phyloP scores from a whole-genome alignment of 73 alveolate species.

The Symbiodinium natans region DNA sequence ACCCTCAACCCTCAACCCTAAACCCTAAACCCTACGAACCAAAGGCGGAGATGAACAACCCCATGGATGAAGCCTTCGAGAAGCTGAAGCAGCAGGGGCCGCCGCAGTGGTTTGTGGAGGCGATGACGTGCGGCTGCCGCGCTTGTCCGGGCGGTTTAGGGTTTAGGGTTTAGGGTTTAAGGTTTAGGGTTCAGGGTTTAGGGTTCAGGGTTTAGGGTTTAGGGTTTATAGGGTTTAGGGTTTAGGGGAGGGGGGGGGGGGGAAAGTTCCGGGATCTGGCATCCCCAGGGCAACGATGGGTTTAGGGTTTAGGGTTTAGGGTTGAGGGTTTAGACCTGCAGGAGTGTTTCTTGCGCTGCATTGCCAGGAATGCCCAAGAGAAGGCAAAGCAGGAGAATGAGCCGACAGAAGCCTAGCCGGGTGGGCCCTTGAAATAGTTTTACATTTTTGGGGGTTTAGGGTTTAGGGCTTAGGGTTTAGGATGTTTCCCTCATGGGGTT shows the following conservation, averaged over 20 bases:
- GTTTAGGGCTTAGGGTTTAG: no score
- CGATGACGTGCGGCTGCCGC: conserved; percentile 35
- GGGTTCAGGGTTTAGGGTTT: background rate
- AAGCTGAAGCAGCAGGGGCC: conserved; percentile 88
- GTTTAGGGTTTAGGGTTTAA: background rate
- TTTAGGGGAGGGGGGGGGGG: background rate
- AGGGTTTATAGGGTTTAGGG: no score
- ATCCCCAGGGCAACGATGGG: background rate
- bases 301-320: background rate
- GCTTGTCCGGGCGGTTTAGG: background rate
- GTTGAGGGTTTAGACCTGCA: background rate
- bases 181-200: background rate
- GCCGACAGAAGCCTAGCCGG: no score
- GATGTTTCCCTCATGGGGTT: no score
- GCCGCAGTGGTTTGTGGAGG: conserved; percentile 82
- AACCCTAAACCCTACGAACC: background rate
- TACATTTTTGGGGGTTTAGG: no score
- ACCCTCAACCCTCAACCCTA: background rate
- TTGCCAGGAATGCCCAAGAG: conserved; percentile 84
- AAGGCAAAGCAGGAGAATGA: conserved; percentile 53
- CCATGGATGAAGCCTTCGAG: conserved; percentile 76
- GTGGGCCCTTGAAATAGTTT: no score
- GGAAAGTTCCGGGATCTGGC: background rate
- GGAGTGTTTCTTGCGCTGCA: no score
- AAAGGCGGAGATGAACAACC: conserved; percentile 68